Base-by-base conservation (phyloP, 805 yeast species). In the Isabelozyma rhagii region DNA sequence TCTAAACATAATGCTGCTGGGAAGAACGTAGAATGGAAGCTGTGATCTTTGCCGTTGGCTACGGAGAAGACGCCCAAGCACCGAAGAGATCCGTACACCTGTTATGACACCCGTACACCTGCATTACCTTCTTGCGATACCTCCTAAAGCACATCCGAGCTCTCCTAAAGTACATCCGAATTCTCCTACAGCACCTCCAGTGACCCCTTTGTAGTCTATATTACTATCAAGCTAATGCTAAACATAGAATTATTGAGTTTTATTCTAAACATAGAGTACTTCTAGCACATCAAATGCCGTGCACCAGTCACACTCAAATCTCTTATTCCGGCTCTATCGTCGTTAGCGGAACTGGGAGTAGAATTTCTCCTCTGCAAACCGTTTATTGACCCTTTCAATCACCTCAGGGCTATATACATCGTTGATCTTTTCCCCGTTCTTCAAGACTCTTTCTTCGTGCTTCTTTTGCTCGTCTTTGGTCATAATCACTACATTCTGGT, bases 401-500 rank as follows among this genome's bases (percentile, higher is more conserved):
- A 83, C 85, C 46, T 84, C 83, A 25, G 64, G 58, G 2, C 82
- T 59, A 63, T 92, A 92, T 3, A 91, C 89, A 42, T 80, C 85
- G 47, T 72, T 78, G 14, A 87, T 56, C 7, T 55, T 59, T 64
- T 84, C 84, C n/a, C 83, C 84, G 5, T 92, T 93, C 28, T 71
- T 75, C 50, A 94, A 71, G 3, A 93, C 85, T 57, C 82, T 77
- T 27, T 78, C 77, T 67, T 94, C 99, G 62, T 94, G 99, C 11
- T 56, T 61, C 54, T 76, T 81, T 61, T 87, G 96, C 66, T 94
- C 98, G 42, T 89, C 94, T 61, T 86, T 86, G 3, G 97, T 91
- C 85, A 94, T 77, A 2, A 93, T 75, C 6, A 93, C 96, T 44
- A 90, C 82, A 64, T 94, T 94, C 56, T 88, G 93, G 52, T 84